Percentiles rank a stretch among this genome's conserved stretches.
These are phyloP conservation scores for Glycine soja DNA, from an alignment of 306 rosid genomes.

Conservation along the genomic window DNA sequence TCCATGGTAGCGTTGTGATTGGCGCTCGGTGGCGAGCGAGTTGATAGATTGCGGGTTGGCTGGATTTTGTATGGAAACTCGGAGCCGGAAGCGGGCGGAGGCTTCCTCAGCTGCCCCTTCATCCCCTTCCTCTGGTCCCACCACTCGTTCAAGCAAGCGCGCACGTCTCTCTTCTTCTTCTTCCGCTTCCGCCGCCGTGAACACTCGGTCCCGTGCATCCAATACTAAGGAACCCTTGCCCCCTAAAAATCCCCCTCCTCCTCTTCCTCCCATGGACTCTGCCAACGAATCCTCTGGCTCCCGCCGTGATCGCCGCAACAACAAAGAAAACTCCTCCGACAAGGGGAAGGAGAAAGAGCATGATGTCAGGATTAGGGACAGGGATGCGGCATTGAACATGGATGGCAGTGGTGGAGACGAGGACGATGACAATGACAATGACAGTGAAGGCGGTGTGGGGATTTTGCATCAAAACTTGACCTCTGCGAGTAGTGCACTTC, in stretches of 20 bases:
- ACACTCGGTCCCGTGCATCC: conserved; percentile 81
- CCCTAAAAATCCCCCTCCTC: neutral
- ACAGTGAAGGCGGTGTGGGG: conserved; percentile 88
- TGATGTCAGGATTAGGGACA: conserved; percentile 80
- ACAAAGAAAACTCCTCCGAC: conserved; percentile 50
- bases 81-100: conserved; percentile 99
- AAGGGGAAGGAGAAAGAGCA: conserved; percentile 90
- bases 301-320: conserved; percentile 77
- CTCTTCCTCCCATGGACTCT: conserved; percentile 72
- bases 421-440: conserved; percentile 85
- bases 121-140: conserved; percentile 79
- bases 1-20: conserved; percentile 62
- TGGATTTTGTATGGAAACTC: conserved; percentile 99
- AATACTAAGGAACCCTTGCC: conserved; percentile 54
- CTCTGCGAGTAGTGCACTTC: conserved; percentile 96
- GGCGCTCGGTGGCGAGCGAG: conserved; percentile 90
- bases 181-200: conserved; percentile 40
- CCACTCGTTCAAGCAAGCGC: conserved; percentile 85
- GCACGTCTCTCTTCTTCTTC: conserved; percentile 62
- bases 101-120: conserved; percentile 99
- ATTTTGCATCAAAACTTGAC: conserved; percentile 83
- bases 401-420: conserved; percentile 76
- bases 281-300: conserved; percentile 89
- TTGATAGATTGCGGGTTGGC: conserved; percentile 75
- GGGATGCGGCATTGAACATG: conserved; percentile 67